A percentile compares a stretch with the other conserved stretches of the same genome.
These are phyloP conservation scores for Yamadazyma atlantica DNA, from an alignment of 1,139 yeast species.

Conservation along the genomic window DNA sequence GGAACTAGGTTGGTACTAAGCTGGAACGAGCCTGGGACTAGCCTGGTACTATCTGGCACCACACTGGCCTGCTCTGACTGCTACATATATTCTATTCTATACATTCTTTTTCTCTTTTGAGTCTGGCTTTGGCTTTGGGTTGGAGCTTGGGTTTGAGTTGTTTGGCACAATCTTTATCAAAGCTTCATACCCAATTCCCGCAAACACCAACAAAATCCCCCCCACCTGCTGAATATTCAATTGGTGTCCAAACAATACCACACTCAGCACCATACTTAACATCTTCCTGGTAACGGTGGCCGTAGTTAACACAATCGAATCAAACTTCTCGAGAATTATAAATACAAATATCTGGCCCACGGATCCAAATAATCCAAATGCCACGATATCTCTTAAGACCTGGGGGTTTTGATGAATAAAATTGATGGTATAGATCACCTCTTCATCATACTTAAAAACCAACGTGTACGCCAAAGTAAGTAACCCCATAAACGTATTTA, in stretches of 20 bases:
- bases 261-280: constrained; percentile 91
- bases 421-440: constrained; percentile 45
- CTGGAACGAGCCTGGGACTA: too few species aligned
- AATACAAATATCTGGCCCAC: constrained; percentile 92
- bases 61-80: too few species aligned
- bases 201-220: constrained; percentile 78
- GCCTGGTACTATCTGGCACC: too few species aligned
- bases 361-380: constrained; percentile 81
- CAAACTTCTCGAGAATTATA: constrained; percentile 77
- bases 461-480: constrained; percentile 42
- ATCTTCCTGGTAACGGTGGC: constrained; percentile 95
- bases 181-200: constrained; percentile 52
- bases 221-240: constrained; percentile 67
- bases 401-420: constrained; percentile 44
- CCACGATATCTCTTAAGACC: constrained; percentile 57
- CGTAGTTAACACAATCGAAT: constrained; percentile 80
- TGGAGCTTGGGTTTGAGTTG: too few species aligned
- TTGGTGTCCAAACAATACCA: constrained; percentile 76
- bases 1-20: too few species aligned
- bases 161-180: constrained; percentile 14
- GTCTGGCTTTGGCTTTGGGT: background rate
- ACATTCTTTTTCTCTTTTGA: background rate
- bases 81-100: constrained; percentile 1
- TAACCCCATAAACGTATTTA: constrained; percentile 59
- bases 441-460: constrained; percentile 41